Conservation (phyloP, 805 yeast genomes). For the Starmerella lactis-condensi region DNA sequence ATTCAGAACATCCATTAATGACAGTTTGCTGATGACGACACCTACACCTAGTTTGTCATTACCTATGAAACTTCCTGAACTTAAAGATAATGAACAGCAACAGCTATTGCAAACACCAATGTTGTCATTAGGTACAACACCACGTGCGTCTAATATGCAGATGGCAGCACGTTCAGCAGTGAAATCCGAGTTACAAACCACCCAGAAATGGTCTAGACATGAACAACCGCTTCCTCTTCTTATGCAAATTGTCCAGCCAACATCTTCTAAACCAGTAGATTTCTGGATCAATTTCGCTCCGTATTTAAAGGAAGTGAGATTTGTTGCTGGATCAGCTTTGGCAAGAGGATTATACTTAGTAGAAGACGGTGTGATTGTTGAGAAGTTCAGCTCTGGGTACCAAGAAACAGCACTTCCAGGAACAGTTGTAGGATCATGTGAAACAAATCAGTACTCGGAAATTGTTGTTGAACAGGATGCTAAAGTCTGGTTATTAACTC, state of each 20-base stretch:
- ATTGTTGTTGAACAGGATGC: conserved; percentile 10
- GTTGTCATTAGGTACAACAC: conserved; percentile 17
- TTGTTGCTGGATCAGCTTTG: conserved; percentile 2
- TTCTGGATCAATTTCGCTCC: conserved; percentile 52
- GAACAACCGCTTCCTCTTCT: conserved; percentile 45
- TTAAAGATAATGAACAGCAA: too few species aligned
- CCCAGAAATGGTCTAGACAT: conserved; percentile 21
- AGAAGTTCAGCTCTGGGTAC: conserved; percentile 23
- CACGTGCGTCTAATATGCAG: conserved; percentile 16
- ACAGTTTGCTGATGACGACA: not conserved
- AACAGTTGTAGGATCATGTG: conserved; percentile 51
- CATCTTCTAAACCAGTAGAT: conserved; percentile 30
- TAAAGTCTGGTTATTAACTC: conserved; percentile 7
- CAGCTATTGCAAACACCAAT: not conserved
- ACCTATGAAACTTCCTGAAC: not conserved
- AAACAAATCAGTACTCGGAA: conserved; percentile 1
- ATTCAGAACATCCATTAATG: not conserved
- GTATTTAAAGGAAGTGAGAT: conserved; percentile 27
- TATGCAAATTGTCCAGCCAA: conserved; percentile 45
- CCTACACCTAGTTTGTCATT: not conserved
- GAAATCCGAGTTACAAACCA: conserved; percentile 19
- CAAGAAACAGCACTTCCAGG: conserved; percentile 45
- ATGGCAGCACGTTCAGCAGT: conserved; percentile 22
- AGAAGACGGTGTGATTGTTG: conserved; percentile 33
- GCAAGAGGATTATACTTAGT: conserved; percentile 11